phyloP scores from a whole-genome alignment of 192 early-diverging fungal genomes.

The Backusella morwellensis region DNA sequence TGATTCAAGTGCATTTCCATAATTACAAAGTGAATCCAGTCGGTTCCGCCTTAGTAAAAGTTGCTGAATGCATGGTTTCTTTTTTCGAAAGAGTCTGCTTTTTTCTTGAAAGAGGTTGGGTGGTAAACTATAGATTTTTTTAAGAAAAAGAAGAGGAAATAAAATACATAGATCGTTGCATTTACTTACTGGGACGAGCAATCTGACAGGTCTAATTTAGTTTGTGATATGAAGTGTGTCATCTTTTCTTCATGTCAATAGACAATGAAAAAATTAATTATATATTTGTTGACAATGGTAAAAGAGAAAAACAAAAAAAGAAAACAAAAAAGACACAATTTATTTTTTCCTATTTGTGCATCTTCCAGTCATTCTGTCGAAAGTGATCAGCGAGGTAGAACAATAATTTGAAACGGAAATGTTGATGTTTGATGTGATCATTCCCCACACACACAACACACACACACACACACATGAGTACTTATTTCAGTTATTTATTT shows the following conservation, averaged over 20 bases:
- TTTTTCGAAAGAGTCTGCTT: background rate
- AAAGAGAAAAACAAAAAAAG: background rate
- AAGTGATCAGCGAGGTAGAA: constrained; percentile 4
- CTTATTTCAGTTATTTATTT: background rate
- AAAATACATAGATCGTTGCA: background rate
- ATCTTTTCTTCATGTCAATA: background rate
- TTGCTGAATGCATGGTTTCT: background rate
- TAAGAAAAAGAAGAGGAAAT: background rate
- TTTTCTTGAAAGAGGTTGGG: constrained; percentile 13
- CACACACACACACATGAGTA: background rate
- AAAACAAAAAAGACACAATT: background rate
- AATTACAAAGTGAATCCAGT: constrained; percentile 2
- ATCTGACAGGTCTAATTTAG: constrained; percentile 15
- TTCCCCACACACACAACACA: background rate
- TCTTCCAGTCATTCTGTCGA: background rate
- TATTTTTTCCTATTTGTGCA: background rate
- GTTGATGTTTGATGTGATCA: background rate
- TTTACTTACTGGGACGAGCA: background rate
- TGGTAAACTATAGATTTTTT: background rate
- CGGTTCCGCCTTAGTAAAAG: constrained; percentile 23
- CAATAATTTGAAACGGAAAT: background rate
- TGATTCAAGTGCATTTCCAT: constrained; percentile 20
- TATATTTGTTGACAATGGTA: background rate
- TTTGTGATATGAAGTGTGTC: background rate
- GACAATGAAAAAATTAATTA: background rate